Percentiles rank a stretch among this genome's conserved stretches.
Evolutionary conservation across 2,329 filamentous ascomycete genomes (phyloP).

Genomic region (Aspergillus felis): DNA sequence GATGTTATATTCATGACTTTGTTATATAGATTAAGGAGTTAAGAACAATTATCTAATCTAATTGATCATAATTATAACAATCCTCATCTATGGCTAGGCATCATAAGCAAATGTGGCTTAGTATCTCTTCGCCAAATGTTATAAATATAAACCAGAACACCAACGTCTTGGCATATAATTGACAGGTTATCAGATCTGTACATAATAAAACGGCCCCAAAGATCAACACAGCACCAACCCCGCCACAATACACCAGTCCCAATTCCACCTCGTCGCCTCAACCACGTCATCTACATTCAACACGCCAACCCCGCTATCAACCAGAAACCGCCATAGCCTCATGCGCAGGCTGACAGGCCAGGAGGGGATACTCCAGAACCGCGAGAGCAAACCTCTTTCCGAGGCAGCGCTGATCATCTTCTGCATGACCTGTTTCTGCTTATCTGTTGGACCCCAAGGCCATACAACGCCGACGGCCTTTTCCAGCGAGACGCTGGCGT

Average conservation of each 20-base stretch:
- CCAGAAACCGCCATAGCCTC: conserved; percentile 2
- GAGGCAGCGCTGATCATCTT: not conserved
- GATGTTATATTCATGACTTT: conserved; percentile 5
- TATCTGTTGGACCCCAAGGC: not conserved
- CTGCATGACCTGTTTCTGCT: not conserved
- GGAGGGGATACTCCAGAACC: not conserved
- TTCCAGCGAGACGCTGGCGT: not conserved
- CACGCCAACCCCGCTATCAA: conserved; percentile 1
- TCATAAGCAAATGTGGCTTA: not conserved
- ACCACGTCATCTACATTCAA: conserved; percentile 1
- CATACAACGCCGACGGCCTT: not conserved
- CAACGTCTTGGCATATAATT: not conserved
- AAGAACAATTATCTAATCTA: too few species aligned
- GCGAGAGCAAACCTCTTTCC: not conserved
- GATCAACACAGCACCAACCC: not conserved
- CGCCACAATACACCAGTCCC: not conserved
- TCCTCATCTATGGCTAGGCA: not conserved
- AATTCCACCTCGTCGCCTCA: not conserved
- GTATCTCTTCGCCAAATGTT: not conserved
- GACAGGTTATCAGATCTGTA: not conserved
- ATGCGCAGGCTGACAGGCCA: conserved; percentile 4
- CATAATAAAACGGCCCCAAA: not conserved
- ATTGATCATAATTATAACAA: not conserved
- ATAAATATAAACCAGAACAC: not conserved
- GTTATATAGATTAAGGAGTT: too few species aligned